Conservation (phyloP, 805 yeast species). For the Dipodascus geniculatus region DNA sequence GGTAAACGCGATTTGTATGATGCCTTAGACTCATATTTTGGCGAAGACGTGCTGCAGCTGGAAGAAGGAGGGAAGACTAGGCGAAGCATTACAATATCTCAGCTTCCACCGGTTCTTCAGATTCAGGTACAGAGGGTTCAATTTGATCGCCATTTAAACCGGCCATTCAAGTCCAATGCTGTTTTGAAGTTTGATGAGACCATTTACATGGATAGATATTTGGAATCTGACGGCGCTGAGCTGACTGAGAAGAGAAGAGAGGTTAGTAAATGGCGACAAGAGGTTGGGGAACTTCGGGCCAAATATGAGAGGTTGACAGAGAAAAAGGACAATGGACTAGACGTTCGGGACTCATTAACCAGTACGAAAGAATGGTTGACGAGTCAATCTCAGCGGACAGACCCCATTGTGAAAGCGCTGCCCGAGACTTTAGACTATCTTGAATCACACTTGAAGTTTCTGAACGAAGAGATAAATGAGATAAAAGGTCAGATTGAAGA, state of each 20-base stretch:
- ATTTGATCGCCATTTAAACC: constrained; percentile 60
- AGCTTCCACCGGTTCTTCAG: constrained; percentile 73
- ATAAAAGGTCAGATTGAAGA: constrained; percentile 30
- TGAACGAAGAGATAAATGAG: background rate
- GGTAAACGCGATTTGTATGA: constrained; percentile 85
- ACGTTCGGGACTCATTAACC: constrained; percentile 39
- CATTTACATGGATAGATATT: constrained; percentile 77
- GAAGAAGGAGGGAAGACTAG: constrained; percentile 55
- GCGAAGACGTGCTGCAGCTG: constrained; percentile 54
- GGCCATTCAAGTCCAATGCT: constrained; percentile 72
- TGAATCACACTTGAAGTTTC: background rate
- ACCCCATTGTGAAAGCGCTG: background rate
- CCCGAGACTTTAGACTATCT: background rate
- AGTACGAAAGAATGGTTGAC: constrained; percentile 48
- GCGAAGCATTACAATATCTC: constrained; percentile 57
- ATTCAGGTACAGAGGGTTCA: constrained; percentile 91
- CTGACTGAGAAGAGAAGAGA: constrained; percentile 43
- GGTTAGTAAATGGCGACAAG: constrained; percentile 47
- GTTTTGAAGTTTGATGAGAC: constrained; percentile 72
- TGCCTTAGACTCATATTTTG: constrained; percentile 75
- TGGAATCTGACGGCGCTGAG: constrained; percentile 45
- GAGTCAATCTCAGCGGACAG: constrained; percentile 19
- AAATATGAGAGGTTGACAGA: constrained; percentile 17
- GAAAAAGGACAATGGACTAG: constrained; percentile 33
- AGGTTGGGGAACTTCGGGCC: constrained; percentile 11